Base-by-base conservation (phyloP, 305 asterid species). In the Fraxinus velutina region DNA sequence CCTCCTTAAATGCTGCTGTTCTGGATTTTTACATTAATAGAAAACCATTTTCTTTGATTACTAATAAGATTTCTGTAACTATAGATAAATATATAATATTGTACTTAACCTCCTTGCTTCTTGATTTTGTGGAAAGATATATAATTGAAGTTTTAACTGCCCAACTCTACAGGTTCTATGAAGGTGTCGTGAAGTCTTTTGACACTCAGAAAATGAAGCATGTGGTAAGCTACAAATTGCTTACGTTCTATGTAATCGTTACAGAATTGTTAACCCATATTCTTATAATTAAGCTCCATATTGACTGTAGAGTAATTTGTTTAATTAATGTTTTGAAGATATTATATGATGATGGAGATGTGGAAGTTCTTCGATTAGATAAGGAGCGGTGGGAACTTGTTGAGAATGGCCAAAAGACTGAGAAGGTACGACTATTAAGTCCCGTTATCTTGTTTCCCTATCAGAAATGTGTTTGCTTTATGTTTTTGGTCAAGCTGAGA, bases 351-450 rank as follows among this genome's bases (percentile, higher is more conserved):
- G 99, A 96, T 79, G 98, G 97, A 70, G 98, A 96, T 80, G 98
- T 96, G 80, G 99, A 96, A 89, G 98, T 96, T 82, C 97, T 96
- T 83, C 93, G 90, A 78, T 85, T 96, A 80, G 97, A 89, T 6
- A 93, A 83, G 89, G 99, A 96, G 84, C 93, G 93, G 71, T 96
- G 99, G 99, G 95, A 93, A 90, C 81, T 88, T 42, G 86, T 89
- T 86, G 92, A 86, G 77, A 84, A 86, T 79, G 88, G 81, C 78
- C 79, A 13, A 78, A 90, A 89, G 79, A 84, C 81, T 83, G 80
- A 47, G 79, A 88, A 91, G 95, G 92, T 93, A 60, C 81, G 81
- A 73, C 44, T 76, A 66, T 77, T 42, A 66, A 32, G 73, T 77
- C 7, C n/a, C 44, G 7, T 6, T 55, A 1, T 17, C 29, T 73